A percentile compares a stretch with the other conserved stretches of the same genome.
phyloP scores from a whole-genome alignment of 768 basidiomycete genomes.

The Boletus pseudo-olivaceus region DNA sequence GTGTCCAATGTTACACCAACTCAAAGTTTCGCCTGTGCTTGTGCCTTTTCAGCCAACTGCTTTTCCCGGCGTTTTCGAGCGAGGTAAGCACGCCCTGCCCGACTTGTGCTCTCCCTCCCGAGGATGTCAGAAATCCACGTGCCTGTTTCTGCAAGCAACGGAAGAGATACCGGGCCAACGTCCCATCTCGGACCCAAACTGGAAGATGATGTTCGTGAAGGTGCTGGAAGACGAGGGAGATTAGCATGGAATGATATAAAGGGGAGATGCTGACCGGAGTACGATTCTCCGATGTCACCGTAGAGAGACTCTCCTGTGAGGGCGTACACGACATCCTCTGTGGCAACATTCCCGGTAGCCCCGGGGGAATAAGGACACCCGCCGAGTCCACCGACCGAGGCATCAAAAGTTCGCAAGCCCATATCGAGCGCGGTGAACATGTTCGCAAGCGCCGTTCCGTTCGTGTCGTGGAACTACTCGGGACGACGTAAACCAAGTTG shows the following conservation, averaged over 20 bases:
- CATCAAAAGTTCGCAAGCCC: slow-evolving; percentile 79
- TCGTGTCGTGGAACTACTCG: slow-evolving; percentile 83
- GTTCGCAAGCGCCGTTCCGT: slow-evolving; percentile 77
- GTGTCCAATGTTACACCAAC: background rate
- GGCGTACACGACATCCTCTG: slow-evolving; percentile 88
- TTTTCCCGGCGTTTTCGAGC: slow-evolving; percentile 45
- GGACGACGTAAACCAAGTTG: background rate
- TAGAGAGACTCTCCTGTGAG: slow-evolving; percentile 60
- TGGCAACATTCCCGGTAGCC: slow-evolving; percentile 92
- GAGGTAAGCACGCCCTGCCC: slow-evolving; percentile 70
- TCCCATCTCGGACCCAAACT: slow-evolving; percentile 22
- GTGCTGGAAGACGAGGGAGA: background rate
- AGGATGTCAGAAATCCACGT: slow-evolving; percentile 77
- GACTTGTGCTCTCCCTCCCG: slow-evolving; percentile 65
- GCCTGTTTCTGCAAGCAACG: slow-evolving; percentile 70
- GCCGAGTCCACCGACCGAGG: slow-evolving; percentile 85
- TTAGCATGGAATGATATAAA: background rate
- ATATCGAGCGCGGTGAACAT: slow-evolving; percentile 65
- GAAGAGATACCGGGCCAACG: slow-evolving; percentile 50
- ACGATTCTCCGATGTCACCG: slow-evolving; percentile 41
- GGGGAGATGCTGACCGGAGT: slow-evolving; percentile 13
- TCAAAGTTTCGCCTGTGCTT: slow-evolving; percentile 8
- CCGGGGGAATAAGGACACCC: slow-evolving; percentile 97
- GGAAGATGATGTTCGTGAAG: background rate
- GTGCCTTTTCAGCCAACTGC: slow-evolving; percentile 15